These are phyloP conservation scores for Umbelopsis ramanniana DNA, from an alignment of 192 early-diverging fungal genomes.

Conservation along the genomic window DNA sequence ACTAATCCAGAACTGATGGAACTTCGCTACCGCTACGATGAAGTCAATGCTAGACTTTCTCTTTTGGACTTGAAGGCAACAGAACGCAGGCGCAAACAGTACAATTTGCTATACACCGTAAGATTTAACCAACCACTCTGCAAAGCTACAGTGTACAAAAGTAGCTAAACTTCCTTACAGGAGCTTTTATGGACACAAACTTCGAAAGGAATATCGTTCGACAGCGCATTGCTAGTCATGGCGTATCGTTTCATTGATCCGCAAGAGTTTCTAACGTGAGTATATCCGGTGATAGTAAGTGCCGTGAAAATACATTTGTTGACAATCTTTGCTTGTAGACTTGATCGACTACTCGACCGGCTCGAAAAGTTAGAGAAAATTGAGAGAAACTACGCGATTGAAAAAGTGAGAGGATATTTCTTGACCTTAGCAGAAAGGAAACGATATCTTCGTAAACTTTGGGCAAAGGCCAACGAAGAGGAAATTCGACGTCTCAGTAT, in stretches of 20 bases:
- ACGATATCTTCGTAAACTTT: conserved; percentile 32
- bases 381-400: conserved; percentile 28
- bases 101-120: conserved; percentile 51
- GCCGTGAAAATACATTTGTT: neutral
- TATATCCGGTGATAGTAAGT: too few species aligned
- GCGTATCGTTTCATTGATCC: conserved; percentile 36
- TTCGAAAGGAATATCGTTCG: conserved; percentile 36
- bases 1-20: neutral
- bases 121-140: neutral
- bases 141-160: neutral
- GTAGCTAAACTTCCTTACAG: neutral
- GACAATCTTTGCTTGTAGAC: conserved; percentile 1
- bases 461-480: conserved; percentile 40
- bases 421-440: conserved; percentile 32
- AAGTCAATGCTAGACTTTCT: conserved; percentile 30
- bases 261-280: conserved; percentile 32
- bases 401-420: conserved; percentile 40
- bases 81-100: conserved; percentile 38
- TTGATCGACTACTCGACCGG: conserved; percentile 35
- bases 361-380: conserved; percentile 38
- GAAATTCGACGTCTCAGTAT: conserved; percentile 29
- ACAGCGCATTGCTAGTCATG: conserved; percentile 29
- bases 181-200: conserved; percentile 36
- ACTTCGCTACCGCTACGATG: conserved; percentile 15
- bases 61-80: conserved; percentile 39